Conservation (phyloP, 805 yeast genomes). For the Schwanniomyces occidentalis region DNA sequence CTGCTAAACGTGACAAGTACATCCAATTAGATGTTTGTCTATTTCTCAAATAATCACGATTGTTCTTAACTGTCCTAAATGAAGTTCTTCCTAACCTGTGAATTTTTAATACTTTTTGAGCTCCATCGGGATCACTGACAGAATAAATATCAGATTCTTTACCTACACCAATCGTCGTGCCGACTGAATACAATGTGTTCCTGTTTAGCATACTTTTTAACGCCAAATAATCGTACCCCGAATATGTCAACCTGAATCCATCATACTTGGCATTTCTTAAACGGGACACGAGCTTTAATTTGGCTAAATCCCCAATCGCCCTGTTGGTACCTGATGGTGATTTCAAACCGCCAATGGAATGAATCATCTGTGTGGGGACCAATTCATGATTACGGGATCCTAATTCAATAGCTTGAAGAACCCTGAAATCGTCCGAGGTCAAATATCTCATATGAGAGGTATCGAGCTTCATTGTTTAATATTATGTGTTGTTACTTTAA, state of each 20-base stretch:
- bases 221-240: slow-evolving; percentile 92
- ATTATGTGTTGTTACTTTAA: neutral
- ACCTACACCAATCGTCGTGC: slow-evolving; percentile 91
- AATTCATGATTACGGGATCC: slow-evolving; percentile 94
- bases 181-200: slow-evolving; percentile 73
- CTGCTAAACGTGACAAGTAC: slow-evolving; percentile 86
- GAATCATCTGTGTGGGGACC: slow-evolving; percentile 86
- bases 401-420: slow-evolving; percentile 82
- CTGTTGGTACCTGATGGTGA: slow-evolving; percentile 75
- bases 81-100: slow-evolving; percentile 94
- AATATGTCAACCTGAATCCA: slow-evolving; percentile 86
- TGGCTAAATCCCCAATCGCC: slow-evolving; percentile 83
- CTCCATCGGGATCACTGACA: slow-evolving; percentile 66
- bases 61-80: slow-evolving; percentile 87
- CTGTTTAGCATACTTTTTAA: slow-evolving; percentile 78
- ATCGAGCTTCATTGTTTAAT: slow-evolving; percentile 78
- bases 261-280: slow-evolving; percentile 92
- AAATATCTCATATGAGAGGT: slow-evolving; percentile 92
- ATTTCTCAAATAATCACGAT: slow-evolving; percentile 83
- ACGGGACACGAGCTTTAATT: slow-evolving; percentile 72
- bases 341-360: slow-evolving; percentile 73
- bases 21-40: slow-evolving; percentile 86
- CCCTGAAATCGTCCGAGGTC: slow-evolving; percentile 86
- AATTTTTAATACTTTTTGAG: slow-evolving; percentile 74
- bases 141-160: slow-evolving; percentile 95